Conservation (phyloP, 2,329 filamentous ascomycete genomes). For the Trichoderma brevicompactum region DNA sequence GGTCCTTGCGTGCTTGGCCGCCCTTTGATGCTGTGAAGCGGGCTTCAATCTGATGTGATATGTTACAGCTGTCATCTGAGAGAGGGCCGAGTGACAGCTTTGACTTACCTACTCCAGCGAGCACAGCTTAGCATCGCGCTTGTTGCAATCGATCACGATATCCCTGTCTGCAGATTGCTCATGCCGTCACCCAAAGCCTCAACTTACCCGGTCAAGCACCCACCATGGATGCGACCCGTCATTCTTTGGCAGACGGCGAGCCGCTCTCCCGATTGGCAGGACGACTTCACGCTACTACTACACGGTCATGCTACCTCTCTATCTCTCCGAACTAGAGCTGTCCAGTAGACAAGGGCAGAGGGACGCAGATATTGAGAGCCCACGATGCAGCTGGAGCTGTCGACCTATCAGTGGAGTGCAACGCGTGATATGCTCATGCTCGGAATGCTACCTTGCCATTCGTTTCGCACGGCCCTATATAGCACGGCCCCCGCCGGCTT, state of each 20-base stretch:
- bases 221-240: background rate
- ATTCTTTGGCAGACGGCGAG: background rate
- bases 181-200: conserved; percentile 1
- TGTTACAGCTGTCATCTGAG: conserved; percentile 1
- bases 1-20: conserved; percentile 5
- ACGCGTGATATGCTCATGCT: conserved; percentile 18
- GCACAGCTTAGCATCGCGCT: background rate
- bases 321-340: conserved; percentile 11
- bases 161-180: background rate
- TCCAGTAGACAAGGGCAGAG: background rate
- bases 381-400: conserved; percentile 2
- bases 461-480: conserved; percentile 21
- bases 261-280: conserved; percentile 4
- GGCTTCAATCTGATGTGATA: conserved; percentile 10
- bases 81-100: background rate
- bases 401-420: conserved; percentile 21
- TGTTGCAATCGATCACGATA: conserved; percentile 19
- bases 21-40: conserved; percentile 2
- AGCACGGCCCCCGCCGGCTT: conserved; percentile 19
- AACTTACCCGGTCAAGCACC: background rate
- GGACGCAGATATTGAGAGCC: background rate
- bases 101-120: background rate
- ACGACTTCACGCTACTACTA: background rate
- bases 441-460: conserved; percentile 24
- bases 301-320: conserved; percentile 8